Percentiles rank a stretch among this genome's conserved stretches.
Conservation (phyloP, 2,329 filamentous ascomycete genomes). For the Colletotrichum godetiae region DNA sequence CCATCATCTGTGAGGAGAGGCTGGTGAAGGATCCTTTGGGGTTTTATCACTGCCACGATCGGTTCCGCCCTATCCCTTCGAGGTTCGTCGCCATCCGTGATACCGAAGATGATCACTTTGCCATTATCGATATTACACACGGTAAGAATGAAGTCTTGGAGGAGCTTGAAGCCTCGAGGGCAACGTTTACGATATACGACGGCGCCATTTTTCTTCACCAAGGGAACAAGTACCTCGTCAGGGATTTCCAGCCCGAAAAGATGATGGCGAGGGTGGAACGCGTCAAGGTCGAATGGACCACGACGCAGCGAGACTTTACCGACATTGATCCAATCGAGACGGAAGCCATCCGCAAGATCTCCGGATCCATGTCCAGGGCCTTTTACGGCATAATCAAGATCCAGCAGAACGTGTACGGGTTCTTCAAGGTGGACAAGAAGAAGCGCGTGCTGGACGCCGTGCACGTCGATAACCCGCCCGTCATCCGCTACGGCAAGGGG, state of each 20-base stretch:
- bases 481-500: conserved; percentile 85
- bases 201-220: conserved; percentile 98
- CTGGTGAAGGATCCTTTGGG: conserved; percentile 79
- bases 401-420: conserved; percentile 90
- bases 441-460: conserved; percentile 90
- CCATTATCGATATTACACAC: conserved; percentile 89
- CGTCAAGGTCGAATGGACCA: conserved; percentile 95
- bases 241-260: conserved; percentile 84
- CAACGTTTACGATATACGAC: conserved; percentile 95
- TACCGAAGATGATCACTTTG: conserved; percentile 90
- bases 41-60: conserved; percentile 90
- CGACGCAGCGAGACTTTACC: conserved; percentile 90
- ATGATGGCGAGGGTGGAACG: conserved; percentile 88
- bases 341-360: conserved; percentile 82
- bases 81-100: conserved; percentile 89
- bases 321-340: conserved; percentile 95
- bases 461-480: conserved; percentile 91
- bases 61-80: conserved; percentile 87
- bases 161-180: conserved; percentile 95
- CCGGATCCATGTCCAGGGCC: conserved; percentile 72
- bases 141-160: conserved; percentile 88
- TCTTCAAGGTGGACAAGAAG: conserved; percentile 94
- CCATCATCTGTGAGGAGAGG: conserved; percentile 77
- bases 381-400: conserved; percentile 91
- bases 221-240: conserved; percentile 91